phyloP scores from a whole-genome alignment of 257 asterid genomes.

The Voacanga thouarsii region DNA sequence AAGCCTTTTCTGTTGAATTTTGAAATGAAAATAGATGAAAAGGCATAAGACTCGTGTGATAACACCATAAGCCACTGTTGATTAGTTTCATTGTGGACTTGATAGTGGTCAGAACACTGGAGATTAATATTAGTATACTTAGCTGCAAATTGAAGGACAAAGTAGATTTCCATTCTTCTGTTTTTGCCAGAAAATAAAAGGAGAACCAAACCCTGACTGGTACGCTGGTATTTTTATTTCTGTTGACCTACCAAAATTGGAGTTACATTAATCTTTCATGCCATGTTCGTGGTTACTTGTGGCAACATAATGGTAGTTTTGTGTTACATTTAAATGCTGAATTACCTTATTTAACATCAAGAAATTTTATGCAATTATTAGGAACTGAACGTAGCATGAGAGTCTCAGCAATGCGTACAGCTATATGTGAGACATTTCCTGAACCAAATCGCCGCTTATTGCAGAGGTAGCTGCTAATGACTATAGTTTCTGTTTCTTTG shows the following conservation, averaged over 20 bases:
- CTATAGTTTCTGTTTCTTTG: constrained; percentile 1
- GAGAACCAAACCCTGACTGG: neutral
- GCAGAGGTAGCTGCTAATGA: constrained; percentile 56
- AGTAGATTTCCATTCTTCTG: neutral
- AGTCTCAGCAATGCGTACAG: constrained; percentile 78
- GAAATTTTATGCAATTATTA: constrained; percentile 30
- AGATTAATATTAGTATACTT: neutral
- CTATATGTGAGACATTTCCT: constrained; percentile 97
- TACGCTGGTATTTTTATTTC: neutral
- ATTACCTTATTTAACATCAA: neutral
- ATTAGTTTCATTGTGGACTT: neutral
- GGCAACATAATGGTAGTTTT: neutral
- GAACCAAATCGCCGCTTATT: constrained; percentile 95
- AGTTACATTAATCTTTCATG: neutral
- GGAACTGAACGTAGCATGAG: constrained; percentile 85
- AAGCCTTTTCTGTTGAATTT: neutral
- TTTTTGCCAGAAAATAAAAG: neutral
- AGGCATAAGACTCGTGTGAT: neutral
- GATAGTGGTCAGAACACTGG: neutral
- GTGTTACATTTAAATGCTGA: constrained; percentile 11
- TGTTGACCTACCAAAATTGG: neutral
- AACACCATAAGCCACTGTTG: neutral
- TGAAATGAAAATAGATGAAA: neutral
- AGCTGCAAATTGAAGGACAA: neutral
- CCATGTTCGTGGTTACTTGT: neutral